A percentile compares a stretch with the other conserved stretches of the same genome.
Evolutionary conservation across 306 rosid species (phyloP).

Genomic region (Canavalia ensiformis): DNA sequence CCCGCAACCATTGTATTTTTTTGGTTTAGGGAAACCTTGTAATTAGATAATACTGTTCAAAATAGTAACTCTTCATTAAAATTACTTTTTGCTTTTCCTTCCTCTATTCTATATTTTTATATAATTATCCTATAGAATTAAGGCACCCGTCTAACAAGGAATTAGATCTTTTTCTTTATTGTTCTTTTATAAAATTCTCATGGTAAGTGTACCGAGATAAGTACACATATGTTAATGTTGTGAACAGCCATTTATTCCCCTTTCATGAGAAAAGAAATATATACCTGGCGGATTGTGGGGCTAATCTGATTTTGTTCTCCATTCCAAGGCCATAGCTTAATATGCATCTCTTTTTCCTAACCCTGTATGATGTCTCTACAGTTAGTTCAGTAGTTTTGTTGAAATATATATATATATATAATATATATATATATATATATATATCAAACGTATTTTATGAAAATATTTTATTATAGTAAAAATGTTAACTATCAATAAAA

Average conservation of each 20-base stretch:
- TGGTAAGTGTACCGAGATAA: neutral
- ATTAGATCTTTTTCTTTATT: slow-evolving; percentile 39
- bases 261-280: slow-evolving; percentile 19
- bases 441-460: too few species aligned
- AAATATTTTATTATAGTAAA: too few species aligned
- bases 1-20: slow-evolving; percentile 67
- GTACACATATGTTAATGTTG: slow-evolving; percentile 22
- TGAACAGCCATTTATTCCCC: slow-evolving; percentile 15
- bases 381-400: neutral
- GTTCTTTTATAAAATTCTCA: neutral
- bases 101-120: slow-evolving; percentile 56
- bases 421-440: too few species aligned
- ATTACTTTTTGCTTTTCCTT: slow-evolving; percentile 40
- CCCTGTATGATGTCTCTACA: neutral
- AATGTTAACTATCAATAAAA: too few species aligned
- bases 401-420: too few species aligned
- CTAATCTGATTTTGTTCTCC: slow-evolving; percentile 28
- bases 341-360: neutral
- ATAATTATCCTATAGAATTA: slow-evolving; percentile 48
- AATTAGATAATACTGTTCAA: slow-evolving; percentile 66
- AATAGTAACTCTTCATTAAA: slow-evolving; percentile 55
- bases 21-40: slow-evolving; percentile 66
- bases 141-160: slow-evolving; percentile 50
- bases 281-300: neutral
- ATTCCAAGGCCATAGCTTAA: neutral